A percentile compares a stretch with the other conserved stretches of the same genome.
These are phyloP conservation scores for Quercus gilva DNA, from an alignment of 306 rosid genomes.

Conservation along the genomic window DNA sequence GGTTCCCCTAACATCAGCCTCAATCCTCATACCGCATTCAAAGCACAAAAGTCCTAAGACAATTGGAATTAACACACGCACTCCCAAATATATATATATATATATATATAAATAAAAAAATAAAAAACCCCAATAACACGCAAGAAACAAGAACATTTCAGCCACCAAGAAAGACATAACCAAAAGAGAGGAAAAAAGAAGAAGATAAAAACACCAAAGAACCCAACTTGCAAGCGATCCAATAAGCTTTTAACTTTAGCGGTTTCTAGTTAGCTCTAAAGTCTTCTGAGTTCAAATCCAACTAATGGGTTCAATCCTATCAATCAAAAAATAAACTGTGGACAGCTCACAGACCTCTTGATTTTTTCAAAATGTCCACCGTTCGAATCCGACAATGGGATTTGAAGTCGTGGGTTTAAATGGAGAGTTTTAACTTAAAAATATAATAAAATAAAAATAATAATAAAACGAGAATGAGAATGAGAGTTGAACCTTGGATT, in stretches of 20 bases:
- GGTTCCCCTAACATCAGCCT: constrained; percentile 2
- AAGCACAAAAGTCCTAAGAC: constrained; percentile 1
- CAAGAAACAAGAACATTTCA: no score
- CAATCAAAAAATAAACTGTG: no score
- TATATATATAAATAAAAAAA: neutral
- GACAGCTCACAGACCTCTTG: no score
- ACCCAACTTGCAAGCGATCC: neutral
- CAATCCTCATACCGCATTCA: constrained; percentile 5
- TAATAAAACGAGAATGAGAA: neutral
- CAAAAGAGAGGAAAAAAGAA: neutral
- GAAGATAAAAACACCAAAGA: neutral
- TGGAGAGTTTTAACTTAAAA: no score
- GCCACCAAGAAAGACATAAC: neutral
- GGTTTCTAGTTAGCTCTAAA: no score
- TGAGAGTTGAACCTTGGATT: constrained; percentile 65
- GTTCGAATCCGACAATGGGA: no score
- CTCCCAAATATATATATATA: neutral
- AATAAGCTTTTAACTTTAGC: neutral
- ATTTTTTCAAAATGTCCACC: no score
- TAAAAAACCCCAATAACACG: neutral
- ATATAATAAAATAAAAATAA: no score
- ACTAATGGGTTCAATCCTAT: no score
- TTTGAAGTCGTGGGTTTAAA: no score
- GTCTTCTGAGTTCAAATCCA: no score
- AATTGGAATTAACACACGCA: neutral